These are phyloP conservation scores for Thinopyrum elongatum DNA, from an alignment of 176 grass and related monocot genomes.

Conservation along the genomic window DNA sequence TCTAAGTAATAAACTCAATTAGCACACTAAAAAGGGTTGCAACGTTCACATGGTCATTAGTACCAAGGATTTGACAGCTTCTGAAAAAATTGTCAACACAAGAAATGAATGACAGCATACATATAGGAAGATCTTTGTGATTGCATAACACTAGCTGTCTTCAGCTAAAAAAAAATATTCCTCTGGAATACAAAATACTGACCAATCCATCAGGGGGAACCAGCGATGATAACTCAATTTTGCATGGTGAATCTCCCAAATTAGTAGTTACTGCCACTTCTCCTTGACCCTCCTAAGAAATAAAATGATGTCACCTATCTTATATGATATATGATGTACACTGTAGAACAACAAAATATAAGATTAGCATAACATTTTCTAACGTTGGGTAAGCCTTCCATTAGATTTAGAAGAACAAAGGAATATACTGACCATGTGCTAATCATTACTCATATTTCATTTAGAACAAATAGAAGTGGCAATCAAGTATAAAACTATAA, in stretches of 20 bases:
- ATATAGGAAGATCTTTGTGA: background rate
- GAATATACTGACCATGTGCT: background rate
- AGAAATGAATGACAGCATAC: background rate
- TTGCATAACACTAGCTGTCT: background rate
- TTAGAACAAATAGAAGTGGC: slow-evolving; percentile 4
- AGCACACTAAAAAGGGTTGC: background rate
- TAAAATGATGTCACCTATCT: slow-evolving; percentile 13
- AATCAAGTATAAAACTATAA: background rate
- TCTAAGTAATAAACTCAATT: background rate
- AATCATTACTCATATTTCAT: background rate
- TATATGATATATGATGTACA: background rate
- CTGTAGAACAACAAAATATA: background rate
- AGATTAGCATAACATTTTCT: background rate
- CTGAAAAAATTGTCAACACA: slow-evolving; percentile 11
- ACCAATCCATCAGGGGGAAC: slow-evolving; percentile 80
- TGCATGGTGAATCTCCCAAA: slow-evolving; percentile 82
- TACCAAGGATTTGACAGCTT: background rate
- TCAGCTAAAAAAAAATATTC: slow-evolving; percentile 5
- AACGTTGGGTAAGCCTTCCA: background rate
- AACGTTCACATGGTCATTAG: background rate
- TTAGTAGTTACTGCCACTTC: slow-evolving; percentile 71
- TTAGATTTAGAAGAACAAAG: background rate
- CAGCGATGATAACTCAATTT: slow-evolving; percentile 73
- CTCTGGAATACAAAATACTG: slow-evolving; percentile 31
- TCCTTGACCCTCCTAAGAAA: slow-evolving; percentile 71